phyloP scores from a whole-genome alignment of 495 filamentous ascomycete genomes.

The Xylaria venustula region DNA sequence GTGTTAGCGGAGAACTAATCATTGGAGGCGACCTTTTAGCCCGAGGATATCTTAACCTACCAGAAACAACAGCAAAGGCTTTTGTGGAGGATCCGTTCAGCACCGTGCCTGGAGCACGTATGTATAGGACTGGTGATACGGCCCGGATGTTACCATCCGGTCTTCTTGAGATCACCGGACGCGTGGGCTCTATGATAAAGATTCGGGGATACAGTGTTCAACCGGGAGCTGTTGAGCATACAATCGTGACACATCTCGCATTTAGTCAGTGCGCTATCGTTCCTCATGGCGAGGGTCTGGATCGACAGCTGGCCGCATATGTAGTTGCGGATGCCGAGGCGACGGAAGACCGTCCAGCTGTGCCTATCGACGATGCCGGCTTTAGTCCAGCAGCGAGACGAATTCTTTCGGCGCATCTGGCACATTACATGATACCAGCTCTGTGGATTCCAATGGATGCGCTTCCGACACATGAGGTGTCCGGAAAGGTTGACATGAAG shows the following conservation, averaged over 20 bases:
- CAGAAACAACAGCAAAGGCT: conserved; percentile 62
- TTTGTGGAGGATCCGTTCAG: conserved; percentile 56
- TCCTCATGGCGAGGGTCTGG: conserved; percentile 63
- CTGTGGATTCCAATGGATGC: conserved; percentile 62
- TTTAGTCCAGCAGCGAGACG: conserved; percentile 58
- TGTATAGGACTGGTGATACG: conserved; percentile 72
- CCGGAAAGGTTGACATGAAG: conserved; percentile 66
- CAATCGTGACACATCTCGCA: conserved; percentile 58
- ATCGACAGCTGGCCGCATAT: conserved; percentile 66
- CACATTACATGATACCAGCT: conserved; percentile 70
- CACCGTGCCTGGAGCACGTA: conserved; percentile 39
- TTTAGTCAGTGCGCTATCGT: conserved; percentile 59
- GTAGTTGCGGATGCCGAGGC: conserved; percentile 58
- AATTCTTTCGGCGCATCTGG: conserved; percentile 54
- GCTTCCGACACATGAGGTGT: conserved; percentile 64
- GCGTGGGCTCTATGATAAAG: conserved; percentile 68
- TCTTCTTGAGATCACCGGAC: conserved; percentile 67
- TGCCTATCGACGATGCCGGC: conserved; percentile 59
- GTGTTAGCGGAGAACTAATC: conserved; percentile 60
- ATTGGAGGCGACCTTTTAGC: conserved; percentile 68
- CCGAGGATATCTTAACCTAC: conserved; percentile 69
- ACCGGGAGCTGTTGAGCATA: conserved; percentile 62
- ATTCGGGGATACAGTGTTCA: conserved; percentile 66
- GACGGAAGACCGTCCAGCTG: conserved; percentile 47
- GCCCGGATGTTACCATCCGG: conserved; percentile 63